A percentile compares a stretch with the other conserved stretches of the same genome.
Conservation (phyloP, 2,329 filamentous ascomycete genomes). For the Coniochaeta sp. region DNA sequence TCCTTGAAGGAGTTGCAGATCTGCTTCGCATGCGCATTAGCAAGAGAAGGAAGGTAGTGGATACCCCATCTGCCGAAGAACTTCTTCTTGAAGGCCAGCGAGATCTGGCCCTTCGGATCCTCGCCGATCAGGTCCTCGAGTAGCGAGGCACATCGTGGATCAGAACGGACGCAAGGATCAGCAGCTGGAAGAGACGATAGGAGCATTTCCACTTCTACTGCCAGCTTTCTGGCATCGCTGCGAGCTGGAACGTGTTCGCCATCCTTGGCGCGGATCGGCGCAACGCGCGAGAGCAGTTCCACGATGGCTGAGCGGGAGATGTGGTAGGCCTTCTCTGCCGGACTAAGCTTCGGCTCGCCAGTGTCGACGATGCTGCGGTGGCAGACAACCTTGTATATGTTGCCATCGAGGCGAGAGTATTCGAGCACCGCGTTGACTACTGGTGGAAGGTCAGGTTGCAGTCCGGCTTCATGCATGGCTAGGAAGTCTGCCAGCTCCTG, state of each 20-base stretch:
- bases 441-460: conserved; percentile 6
- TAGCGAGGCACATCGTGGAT: conserved; percentile 36
- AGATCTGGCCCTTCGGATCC: conserved; percentile 39
- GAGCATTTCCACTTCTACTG: background rate
- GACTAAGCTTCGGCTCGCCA: conserved; percentile 15
- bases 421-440: conserved; percentile 25
- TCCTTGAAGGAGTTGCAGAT: conserved; percentile 58
- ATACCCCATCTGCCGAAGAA: conserved; percentile 46
- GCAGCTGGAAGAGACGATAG: conserved; percentile 24
- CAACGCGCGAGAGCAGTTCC: conserved; percentile 38
- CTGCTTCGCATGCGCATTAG: conserved; percentile 48
- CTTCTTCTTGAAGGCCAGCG: conserved; percentile 31
- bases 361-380: conserved; percentile 12
- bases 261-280: conserved; percentile 23
- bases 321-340: conserved; percentile 40
- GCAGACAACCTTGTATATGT: conserved; percentile 1
- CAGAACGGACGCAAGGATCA: conserved; percentile 15
- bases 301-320: conserved; percentile 42
- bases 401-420: conserved; percentile 14
- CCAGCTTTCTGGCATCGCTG: background rate
- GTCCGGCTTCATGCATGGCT: conserved; percentile 1
- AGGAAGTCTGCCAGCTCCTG: background rate
- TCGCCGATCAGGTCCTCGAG: conserved; percentile 38
- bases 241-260: conserved; percentile 24
- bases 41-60: conserved; percentile 51